phyloP scores from a whole-genome alignment of 2,329 filamentous ascomycete species.

The Colletotrichum camelliae region DNA sequence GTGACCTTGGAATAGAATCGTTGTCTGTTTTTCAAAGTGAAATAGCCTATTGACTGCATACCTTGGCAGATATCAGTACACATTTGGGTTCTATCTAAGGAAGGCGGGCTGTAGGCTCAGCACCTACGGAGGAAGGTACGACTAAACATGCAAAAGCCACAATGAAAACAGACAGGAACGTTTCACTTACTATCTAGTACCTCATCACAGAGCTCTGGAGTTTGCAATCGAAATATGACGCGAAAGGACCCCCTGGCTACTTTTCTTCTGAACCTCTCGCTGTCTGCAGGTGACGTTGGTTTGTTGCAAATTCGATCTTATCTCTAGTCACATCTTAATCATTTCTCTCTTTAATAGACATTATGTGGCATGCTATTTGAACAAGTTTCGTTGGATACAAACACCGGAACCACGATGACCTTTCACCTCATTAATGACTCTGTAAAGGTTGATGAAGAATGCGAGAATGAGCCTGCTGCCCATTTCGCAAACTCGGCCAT shows the following conservation, averaged over 20 bases:
- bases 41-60: too few species aligned
- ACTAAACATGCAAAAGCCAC: fast-evolving
- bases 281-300: too few species aligned
- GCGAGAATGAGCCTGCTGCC: background rate
- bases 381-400: background rate
- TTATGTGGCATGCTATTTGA: background rate
- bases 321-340: too few species aligned
- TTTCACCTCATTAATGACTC: background rate
- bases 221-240: too few species aligned
- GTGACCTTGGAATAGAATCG: background rate
- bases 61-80: background rate
- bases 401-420: fast-evolving
- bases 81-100: background rate
- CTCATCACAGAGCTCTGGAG: too few species aligned
- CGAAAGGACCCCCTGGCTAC: too few species aligned
- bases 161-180: too few species aligned
- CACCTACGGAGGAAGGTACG: background rate
- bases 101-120: background rate
- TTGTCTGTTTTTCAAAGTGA: too few species aligned
- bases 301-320: too few species aligned
- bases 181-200: too few species aligned
- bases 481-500: slow-evolving; percentile 24
- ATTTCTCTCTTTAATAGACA: background rate
- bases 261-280: too few species aligned
- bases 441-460: background rate